These are phyloP conservation scores for Albifimbria verrucaria DNA, from an alignment of 2,329 filamentous ascomycete species.

Conservation along the genomic window DNA sequence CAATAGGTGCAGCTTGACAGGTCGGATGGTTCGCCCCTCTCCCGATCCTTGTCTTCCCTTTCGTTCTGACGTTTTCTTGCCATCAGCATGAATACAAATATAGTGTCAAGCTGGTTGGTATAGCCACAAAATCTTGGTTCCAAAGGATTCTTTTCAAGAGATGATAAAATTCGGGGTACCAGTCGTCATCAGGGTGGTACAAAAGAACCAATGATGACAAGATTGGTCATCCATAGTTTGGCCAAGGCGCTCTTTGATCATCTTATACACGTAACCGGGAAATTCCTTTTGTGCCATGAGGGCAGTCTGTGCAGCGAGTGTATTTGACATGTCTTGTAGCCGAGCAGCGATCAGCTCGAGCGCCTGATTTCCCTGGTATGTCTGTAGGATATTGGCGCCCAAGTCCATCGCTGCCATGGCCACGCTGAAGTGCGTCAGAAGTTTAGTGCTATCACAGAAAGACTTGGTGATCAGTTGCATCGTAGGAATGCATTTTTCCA, in stretches of 20 bases:
- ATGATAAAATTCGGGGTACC: constrained; percentile 37
- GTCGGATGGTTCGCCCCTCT: constrained; percentile 17
- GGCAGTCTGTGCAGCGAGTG: constrained; percentile 30
- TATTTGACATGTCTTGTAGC: constrained; percentile 29
- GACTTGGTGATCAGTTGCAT: constrained; percentile 33
- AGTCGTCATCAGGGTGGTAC: constrained; percentile 38
- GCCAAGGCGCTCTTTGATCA: constrained; percentile 31
- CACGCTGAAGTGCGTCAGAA: constrained; percentile 27
- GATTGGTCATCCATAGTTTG: constrained; percentile 26
- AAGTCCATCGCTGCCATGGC: constrained; percentile 27
- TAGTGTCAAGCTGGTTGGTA: constrained; percentile 36
- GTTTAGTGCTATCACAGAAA: constrained; percentile 26
- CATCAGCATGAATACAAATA: constrained; percentile 37
- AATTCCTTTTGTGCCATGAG: constrained; percentile 34
- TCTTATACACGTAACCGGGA: constrained; percentile 31
- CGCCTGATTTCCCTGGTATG: constrained; percentile 32
- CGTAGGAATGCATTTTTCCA: constrained; percentile 23
- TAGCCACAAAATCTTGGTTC: constrained; percentile 34
- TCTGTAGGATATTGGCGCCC: constrained; percentile 30
- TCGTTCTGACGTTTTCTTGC: constrained; percentile 22
- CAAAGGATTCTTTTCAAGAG: constrained; percentile 29
- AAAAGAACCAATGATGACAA: constrained; percentile 36
- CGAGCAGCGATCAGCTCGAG: constrained; percentile 31
- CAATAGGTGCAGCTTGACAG: constrained; percentile 31
- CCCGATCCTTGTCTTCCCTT: constrained; percentile 18